phyloP scores from a whole-genome alignment of 2,329 filamentous ascomycete species.

The Botrytis paeoniae region DNA sequence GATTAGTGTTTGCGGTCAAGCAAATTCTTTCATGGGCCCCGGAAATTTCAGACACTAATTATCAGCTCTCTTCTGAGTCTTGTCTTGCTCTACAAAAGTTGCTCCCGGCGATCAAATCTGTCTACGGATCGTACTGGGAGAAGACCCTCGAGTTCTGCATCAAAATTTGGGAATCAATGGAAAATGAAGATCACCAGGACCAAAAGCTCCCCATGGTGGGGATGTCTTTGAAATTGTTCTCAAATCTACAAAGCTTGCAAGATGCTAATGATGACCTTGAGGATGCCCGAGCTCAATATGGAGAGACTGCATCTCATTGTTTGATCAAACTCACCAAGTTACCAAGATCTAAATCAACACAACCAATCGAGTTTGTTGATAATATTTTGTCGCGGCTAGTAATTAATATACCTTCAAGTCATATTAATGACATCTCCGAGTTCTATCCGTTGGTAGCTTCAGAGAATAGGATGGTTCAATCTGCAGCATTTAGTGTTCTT shows the following conservation, averaged over 20 bases:
- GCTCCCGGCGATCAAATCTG: conserved; percentile 70
- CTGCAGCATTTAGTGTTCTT: conserved; percentile 75
- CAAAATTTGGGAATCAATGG: conserved; percentile 53
- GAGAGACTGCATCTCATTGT: conserved; percentile 53
- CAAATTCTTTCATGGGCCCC: conserved; percentile 72
- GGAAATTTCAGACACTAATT: conserved; percentile 44
- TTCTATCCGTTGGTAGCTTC: conserved; percentile 76
- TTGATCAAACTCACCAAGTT: conserved; percentile 63
- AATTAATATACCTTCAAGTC: conserved; percentile 58
- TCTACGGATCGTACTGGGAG: conserved; percentile 89
- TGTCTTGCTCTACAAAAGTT: conserved; percentile 59
- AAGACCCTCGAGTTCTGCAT: conserved; percentile 58
- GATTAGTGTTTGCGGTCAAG: conserved; percentile 69
- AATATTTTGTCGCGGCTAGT: conserved; percentile 69
- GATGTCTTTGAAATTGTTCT: conserved; percentile 69
- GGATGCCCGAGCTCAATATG: conserved; percentile 65
- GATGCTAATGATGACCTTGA: conserved; percentile 83
- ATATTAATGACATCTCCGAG: conserved; percentile 61
- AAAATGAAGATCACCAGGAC: conserved; percentile 42
- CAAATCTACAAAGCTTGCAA: conserved; percentile 58
- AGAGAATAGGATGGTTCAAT: conserved; percentile 71
- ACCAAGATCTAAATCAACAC: conserved; percentile 47
- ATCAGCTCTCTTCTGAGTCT: conserved; percentile 48
- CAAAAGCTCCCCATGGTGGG: conserved; percentile 61
- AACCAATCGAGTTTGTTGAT: conserved; percentile 73